Percentiles rank a stretch among this genome's conserved stretches.
Conservation (phyloP, 257 asterid genomes). For the Lycium barbarum region DNA sequence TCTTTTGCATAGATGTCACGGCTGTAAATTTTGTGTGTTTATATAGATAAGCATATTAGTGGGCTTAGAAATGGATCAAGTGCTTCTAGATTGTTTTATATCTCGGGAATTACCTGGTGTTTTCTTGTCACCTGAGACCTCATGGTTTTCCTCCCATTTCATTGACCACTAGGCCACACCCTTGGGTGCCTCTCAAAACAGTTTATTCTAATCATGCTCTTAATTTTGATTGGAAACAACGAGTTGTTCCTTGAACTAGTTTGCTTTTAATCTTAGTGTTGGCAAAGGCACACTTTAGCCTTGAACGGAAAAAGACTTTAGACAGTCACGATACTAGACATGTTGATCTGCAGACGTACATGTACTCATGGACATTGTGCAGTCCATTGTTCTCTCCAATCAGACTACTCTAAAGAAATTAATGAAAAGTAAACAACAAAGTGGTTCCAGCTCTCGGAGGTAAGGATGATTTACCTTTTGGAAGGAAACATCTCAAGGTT, state of each 20-base stretch:
- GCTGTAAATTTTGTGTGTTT: not conserved
- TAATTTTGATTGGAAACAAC: not conserved
- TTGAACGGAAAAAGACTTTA: not conserved
- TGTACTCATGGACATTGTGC: not conserved
- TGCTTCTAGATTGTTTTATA: not conserved
- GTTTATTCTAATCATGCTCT: not conserved
- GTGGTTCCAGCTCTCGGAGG: not conserved
- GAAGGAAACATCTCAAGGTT: constrained; percentile 2
- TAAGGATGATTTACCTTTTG: constrained; percentile 20
- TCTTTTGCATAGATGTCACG: not conserved
- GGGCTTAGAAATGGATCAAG: constrained; percentile 10
- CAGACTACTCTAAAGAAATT: not conserved
- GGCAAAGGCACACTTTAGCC: not conserved
- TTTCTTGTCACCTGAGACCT: too few species aligned
- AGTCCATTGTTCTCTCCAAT: not conserved
- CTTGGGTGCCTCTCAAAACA: not conserved
- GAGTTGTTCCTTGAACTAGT: not conserved
- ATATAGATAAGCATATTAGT: not conserved
- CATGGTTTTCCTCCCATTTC: too few species aligned
- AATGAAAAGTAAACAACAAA: not conserved
- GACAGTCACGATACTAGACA: not conserved
- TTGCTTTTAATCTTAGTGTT: not conserved
- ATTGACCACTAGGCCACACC: too few species aligned
- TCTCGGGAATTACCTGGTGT: not conserved
- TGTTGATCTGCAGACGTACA: not conserved